These are phyloP conservation scores for Kodamaea kaohsiungensis DNA, from an alignment of 805 yeast genomes.

Conservation along the genomic window DNA sequence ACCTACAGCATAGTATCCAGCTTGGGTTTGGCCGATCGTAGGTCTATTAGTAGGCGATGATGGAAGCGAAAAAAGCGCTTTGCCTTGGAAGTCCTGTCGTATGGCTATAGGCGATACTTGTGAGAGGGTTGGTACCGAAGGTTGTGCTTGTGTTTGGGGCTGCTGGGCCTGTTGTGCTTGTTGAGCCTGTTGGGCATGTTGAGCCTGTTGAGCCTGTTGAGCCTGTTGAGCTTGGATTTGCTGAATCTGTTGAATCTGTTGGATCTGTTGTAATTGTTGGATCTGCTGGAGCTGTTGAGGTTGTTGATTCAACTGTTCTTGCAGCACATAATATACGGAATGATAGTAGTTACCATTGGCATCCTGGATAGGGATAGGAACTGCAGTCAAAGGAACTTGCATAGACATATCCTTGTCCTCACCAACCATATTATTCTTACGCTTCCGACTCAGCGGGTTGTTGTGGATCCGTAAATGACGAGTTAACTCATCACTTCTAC, in stretches of 20 bases:
- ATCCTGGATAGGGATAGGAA: slow-evolving; percentile 10
- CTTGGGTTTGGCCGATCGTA: slow-evolving; percentile 2
- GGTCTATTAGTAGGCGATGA: slow-evolving; percentile 27
- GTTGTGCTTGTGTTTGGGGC: not conserved
- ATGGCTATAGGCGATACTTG: slow-evolving; percentile 5
- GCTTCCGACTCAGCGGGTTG: slow-evolving; percentile 65
- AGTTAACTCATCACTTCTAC: slow-evolving; percentile 72
- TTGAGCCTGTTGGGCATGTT: not conserved
- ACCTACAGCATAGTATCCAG: slow-evolving; percentile 4
- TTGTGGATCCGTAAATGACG: slow-evolving; percentile 73
- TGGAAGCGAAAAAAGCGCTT: slow-evolving; percentile 14
- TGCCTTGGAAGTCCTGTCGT: slow-evolving; percentile 6
- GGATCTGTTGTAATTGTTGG: slow-evolving; percentile 2
- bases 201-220: not conserved
- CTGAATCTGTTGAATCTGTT: slow-evolving; percentile 4
- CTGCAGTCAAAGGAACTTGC: slow-evolving; percentile 11
- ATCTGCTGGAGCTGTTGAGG: slow-evolving; percentile 1
- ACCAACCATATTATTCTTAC: slow-evolving; percentile 39
- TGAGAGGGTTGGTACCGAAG: not conserved
- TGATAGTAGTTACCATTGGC: slow-evolving; percentile 15
- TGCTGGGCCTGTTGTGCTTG: not conserved
- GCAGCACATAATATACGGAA: slow-evolving; percentile 36
- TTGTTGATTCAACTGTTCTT: slow-evolving; percentile 6
- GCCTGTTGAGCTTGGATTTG: not conserved
- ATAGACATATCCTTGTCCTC: slow-evolving; percentile 9